phyloP scores from a whole-genome alignment of 164 flowering plant species.

The Liquidambar formosana region DNA sequence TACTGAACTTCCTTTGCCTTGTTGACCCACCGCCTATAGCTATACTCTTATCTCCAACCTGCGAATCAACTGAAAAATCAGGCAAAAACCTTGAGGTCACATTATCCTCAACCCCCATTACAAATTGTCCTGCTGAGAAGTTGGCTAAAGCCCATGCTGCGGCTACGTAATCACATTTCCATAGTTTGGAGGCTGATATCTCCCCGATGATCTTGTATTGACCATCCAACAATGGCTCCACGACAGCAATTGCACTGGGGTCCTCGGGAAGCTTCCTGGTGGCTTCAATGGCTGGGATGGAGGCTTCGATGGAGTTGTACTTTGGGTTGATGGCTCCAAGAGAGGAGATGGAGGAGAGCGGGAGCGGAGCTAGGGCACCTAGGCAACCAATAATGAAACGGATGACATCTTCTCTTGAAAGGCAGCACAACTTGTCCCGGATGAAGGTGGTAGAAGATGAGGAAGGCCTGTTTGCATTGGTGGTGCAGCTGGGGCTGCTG shows the following conservation, averaged over 20 bases:
- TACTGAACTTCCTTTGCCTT: constrained; percentile 59
- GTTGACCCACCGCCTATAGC: constrained; percentile 25
- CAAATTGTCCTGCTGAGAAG: constrained; percentile 89
- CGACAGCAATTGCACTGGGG: constrained; percentile 81
- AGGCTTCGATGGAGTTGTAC: constrained; percentile 59
- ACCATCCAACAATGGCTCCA: constrained; percentile 55
- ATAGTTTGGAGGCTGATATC: constrained; percentile 79
- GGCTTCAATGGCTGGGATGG: constrained; percentile 63
- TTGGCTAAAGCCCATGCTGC: constrained; percentile 98
- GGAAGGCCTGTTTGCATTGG: constrained; percentile 44
- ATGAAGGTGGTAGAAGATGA: constrained; percentile 35
- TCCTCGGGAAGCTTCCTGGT: constrained; percentile 50
- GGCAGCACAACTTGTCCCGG: constrained; percentile 71
- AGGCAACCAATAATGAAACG: constrained; percentile 91
- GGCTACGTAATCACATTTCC: constrained; percentile 88
- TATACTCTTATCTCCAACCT: constrained; percentile 20
- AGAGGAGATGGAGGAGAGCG: constrained; percentile 79
- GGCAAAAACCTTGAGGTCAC: constrained; percentile 33
- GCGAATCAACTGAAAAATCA: constrained; percentile 30
- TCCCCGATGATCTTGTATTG: constrained; percentile 79
- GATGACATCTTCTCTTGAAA: constrained; percentile 89
- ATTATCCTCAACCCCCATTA: constrained; percentile 91
- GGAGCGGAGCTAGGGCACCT: constrained; percentile 93
- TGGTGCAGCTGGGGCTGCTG: constrained; percentile 36
- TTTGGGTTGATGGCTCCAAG: constrained; percentile 69